Evolutionary conservation across 257 asterid species (phyloP).

Genomic region (Coffea canephora): DNA sequence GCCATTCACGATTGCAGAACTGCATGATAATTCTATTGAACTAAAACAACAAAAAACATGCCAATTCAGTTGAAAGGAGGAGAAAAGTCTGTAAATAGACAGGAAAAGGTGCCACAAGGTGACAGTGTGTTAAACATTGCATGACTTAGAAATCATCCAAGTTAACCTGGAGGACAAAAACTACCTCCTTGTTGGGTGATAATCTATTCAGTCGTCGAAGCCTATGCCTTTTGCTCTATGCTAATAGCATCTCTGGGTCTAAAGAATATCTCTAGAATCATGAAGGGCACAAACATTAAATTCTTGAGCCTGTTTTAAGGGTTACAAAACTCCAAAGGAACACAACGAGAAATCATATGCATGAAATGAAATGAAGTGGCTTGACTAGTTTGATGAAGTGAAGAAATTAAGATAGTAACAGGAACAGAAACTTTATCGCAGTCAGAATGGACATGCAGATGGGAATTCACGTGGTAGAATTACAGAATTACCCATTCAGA

Average conservation of each 20-base stretch:
- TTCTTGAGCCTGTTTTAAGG: background rate
- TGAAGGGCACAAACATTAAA: background rate
- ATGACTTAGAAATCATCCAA: background rate
- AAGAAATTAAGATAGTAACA: background rate
- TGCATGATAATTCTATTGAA: background rate
- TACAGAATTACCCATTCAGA: background rate
- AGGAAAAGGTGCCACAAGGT: background rate
- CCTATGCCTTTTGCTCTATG: background rate
- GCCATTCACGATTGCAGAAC: too few relatives aligned
- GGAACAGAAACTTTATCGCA: background rate
- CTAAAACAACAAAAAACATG: background rate
- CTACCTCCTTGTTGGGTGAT: background rate
- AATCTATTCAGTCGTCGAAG: background rate
- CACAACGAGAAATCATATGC: background rate
- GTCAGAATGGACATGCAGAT: background rate
- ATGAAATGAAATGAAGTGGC: background rate
- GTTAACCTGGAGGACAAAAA: background rate
- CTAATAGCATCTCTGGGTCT: background rate
- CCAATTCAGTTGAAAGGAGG: background rate
- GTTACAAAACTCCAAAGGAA: background rate
- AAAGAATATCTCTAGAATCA: background rate
- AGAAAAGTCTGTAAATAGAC: conserved; percentile 1
- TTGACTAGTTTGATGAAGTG: background rate
- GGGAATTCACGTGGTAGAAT: background rate
- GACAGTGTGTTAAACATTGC: background rate